Percentiles rank a stretch among this genome's conserved stretches.
Conservation (phyloP, 768 basidiomycete genomes). For the Lactarius trivialis region DNA sequence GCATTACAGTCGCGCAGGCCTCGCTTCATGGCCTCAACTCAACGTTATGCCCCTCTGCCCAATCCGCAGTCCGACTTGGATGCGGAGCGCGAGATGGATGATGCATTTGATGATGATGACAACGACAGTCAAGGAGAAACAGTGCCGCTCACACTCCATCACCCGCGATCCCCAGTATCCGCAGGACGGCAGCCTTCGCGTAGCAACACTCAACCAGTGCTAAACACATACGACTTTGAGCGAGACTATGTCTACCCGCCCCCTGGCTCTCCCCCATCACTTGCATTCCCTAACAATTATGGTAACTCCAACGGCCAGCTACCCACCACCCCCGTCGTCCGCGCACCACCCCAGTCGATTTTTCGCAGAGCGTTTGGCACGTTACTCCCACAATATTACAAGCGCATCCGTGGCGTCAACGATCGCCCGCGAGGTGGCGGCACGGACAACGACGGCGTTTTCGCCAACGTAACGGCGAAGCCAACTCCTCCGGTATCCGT, state of each 20-base stretch:
- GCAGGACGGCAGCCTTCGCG: constrained; percentile 27
- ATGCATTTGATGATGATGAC: constrained; percentile 66
- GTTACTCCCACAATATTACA: constrained; percentile 61
- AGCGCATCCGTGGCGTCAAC: constrained; percentile 37
- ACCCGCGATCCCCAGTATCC: constrained; percentile 27
- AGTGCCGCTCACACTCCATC: constrained; percentile 34
- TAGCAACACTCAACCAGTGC: constrained; percentile 21
- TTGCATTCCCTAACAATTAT: constrained; percentile 56
- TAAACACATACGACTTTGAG: constrained; percentile 72
- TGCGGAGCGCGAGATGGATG: constrained; percentile 61
- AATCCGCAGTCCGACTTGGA: constrained; percentile 40
- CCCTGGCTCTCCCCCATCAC: constrained; percentile 69
- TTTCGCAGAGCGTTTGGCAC: constrained; percentile 54
- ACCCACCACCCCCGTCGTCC: constrained; percentile 42
- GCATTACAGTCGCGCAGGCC: not conserved
- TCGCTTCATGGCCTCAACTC: constrained; percentile 37
- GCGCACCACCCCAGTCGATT: constrained; percentile 39
- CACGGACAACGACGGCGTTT: constrained; percentile 87
- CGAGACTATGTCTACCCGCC: constrained; percentile 71
- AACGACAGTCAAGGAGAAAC: constrained; percentile 36
- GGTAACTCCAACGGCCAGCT: constrained; percentile 70
- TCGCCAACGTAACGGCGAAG: constrained; percentile 90
- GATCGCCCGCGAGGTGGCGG: constrained; percentile 51
- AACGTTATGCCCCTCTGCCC: constrained; percentile 45
- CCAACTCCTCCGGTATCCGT: constrained; percentile 47